Conservation (phyloP, 2,329 filamentous ascomycete genomes). For the Ophiostoma pallidulum region DNA sequence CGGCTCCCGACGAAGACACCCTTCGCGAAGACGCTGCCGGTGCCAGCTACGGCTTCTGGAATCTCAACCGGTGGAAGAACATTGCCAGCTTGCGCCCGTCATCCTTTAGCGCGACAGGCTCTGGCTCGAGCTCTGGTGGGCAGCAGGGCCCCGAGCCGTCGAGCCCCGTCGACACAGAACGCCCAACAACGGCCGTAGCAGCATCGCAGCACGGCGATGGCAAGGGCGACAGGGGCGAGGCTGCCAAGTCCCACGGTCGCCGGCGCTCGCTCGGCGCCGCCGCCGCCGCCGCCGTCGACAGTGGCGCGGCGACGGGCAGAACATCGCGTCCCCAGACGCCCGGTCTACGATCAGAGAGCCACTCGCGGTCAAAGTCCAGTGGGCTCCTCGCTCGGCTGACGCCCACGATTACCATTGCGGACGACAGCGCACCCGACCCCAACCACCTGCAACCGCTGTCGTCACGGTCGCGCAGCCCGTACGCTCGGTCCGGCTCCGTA, state of each 20-base stretch:
- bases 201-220: neutral
- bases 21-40: conserved; percentile 30
- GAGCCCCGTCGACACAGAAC: neutral
- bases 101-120: neutral
- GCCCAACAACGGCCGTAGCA: neutral
- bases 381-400: neutral
- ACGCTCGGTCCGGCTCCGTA: conserved; percentile 26
- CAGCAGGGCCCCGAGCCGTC: neutral
- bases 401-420: conserved; percentile 1
- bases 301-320: too few relatives aligned
- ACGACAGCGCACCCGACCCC: neutral
- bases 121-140: too few relatives aligned
- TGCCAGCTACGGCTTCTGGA: conserved; percentile 46
- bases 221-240: neutral
- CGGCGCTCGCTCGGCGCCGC: too few relatives aligned
- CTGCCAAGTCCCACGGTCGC: neutral
- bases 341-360: too few relatives aligned
- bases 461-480: conserved; percentile 1
- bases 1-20: conserved; percentile 37
- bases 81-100: conserved; percentile 26
- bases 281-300: too few relatives aligned
- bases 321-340: too few relatives aligned
- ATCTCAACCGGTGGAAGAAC: conserved; percentile 43
- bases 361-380: neutral
- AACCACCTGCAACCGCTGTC: neutral